Conservation (phyloP, 345 rosid genomes). For the Syzygium jambos region DNA sequence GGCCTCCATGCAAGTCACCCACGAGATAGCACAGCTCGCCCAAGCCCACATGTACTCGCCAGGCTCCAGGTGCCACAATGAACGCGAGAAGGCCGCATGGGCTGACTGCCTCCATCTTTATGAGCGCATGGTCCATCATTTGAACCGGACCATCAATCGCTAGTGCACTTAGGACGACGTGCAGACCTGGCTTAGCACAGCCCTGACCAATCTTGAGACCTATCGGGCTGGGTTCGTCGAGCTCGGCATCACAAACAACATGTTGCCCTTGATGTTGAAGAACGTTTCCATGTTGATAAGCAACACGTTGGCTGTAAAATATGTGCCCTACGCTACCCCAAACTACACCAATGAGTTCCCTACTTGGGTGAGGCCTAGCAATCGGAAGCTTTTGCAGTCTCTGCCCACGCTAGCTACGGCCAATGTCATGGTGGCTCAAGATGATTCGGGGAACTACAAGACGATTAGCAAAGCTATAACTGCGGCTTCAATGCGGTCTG, state of each 20-base stretch:
- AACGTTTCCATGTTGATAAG: conserved; percentile 63
- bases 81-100: conserved; percentile 68
- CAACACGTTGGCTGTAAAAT: conserved; percentile 57
- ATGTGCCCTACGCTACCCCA: conserved; percentile 31
- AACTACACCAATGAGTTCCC: conserved; percentile 50
- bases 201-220: conserved; percentile 76
- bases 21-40: conserved; percentile 43
- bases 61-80: conserved; percentile 43
- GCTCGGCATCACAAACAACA: conserved; percentile 40
- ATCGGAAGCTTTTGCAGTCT: conserved; percentile 62
- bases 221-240: conserved; percentile 62
- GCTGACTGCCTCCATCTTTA: conserved; percentile 69
- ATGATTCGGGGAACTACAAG: conserved; percentile 60
- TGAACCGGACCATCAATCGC: conserved; percentile 44
- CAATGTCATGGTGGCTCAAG: conserved; percentile 71
- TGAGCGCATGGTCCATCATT: conserved; percentile 29
- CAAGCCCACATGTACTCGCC: conserved; percentile 30
- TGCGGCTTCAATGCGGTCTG: conserved; percentile 43
- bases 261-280: conserved; percentile 58
- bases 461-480: conserved; percentile 57
- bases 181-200: conserved; percentile 95
- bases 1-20: conserved; percentile 12
- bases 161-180: conserved; percentile 50
- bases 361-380: conserved; percentile 58
- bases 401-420: conserved; percentile 25